Evolutionary conservation across 495 filamentous ascomycete genomes (phyloP).

Genomic region (Pseudoneurospora amorphoporcata): DNA sequence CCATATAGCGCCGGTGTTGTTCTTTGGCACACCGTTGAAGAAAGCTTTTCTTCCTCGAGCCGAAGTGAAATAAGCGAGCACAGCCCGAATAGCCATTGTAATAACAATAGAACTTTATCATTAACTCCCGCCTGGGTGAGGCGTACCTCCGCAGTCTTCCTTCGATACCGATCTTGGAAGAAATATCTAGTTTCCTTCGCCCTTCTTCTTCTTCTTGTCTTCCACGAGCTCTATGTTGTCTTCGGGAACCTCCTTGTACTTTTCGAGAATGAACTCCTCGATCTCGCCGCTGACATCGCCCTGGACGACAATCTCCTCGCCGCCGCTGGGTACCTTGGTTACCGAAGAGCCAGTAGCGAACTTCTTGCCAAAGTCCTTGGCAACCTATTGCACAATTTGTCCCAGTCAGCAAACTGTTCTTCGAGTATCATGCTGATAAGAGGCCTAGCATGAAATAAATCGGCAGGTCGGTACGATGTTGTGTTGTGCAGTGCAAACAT

Average conservation of each 20-base stretch:
- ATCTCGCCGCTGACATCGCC: conserved; percentile 95
- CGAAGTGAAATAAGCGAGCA: not conserved
- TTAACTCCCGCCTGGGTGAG: not conserved
- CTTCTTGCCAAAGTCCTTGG: conserved; percentile 82
- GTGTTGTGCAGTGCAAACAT: not conserved
- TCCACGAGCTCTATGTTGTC: conserved; percentile 91
- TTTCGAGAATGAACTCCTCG: conserved; percentile 77
- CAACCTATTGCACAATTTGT: conserved; percentile 20
- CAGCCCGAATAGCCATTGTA: not conserved
- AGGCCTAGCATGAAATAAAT: too few relatives aligned
- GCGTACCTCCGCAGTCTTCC: not conserved
- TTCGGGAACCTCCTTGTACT: conserved; percentile 75
- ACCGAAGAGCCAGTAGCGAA: conserved; percentile 92
- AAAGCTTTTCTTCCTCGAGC: not conserved
- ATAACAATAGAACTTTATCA: not conserved
- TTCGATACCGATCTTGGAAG: not conserved
- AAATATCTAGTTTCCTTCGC: not conserved
- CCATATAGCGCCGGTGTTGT: not conserved
- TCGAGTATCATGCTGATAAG: too few relatives aligned
- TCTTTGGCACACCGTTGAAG: not conserved
- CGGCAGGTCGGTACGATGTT: too few relatives aligned
- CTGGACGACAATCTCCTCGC: conserved; percentile 96
- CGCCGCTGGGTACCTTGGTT: conserved; percentile 74
- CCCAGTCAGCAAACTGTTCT: too few relatives aligned
- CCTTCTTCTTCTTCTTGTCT: conserved; percentile 71